Evolutionary conservation across 768 basidiomycete genomes (phyloP).

Genomic region (Rhodotorula paludigena): DNA sequence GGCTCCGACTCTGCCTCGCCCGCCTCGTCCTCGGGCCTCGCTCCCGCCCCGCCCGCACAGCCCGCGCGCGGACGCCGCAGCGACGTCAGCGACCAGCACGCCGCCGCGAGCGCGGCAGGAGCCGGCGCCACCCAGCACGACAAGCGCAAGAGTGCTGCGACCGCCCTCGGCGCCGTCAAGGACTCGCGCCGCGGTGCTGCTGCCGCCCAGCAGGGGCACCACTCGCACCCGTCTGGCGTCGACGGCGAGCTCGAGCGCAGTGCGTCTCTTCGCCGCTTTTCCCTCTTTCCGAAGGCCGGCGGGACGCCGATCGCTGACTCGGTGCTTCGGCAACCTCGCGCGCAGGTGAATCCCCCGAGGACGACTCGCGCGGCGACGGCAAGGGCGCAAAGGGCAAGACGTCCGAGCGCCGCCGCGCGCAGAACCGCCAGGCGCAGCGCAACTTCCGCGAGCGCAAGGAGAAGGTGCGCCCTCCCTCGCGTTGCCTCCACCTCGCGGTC

Average conservation of each 20-base stretch:
- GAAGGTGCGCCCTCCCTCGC: slow-evolving; percentile 39
- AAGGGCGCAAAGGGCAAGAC: slow-evolving; percentile 33
- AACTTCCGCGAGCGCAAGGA: slow-evolving; percentile 97
- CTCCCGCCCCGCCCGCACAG: background rate
- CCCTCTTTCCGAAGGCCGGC: background rate
- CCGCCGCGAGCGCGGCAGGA: background rate
- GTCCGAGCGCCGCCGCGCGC: slow-evolving; percentile 73
- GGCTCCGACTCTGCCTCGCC: slow-evolving; percentile 11
- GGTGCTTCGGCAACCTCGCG: too few relatives aligned
- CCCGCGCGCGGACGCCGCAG: background rate
- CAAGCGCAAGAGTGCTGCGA: slow-evolving; percentile 15
- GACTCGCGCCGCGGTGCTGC: slow-evolving; percentile 10
- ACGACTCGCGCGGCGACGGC: background rate
- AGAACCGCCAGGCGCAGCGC: slow-evolving; percentile 93
- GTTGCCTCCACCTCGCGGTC: background rate
- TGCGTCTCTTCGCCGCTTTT: slow-evolving; percentile 2
- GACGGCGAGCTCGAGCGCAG: slow-evolving; percentile 23
- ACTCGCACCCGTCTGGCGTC: slow-evolving; percentile 12
- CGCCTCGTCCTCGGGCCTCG: background rate
- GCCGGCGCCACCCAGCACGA: background rate
- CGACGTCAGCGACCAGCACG: too few relatives aligned
- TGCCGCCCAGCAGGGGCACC: background rate
- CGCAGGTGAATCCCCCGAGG: slow-evolving; percentile 28
- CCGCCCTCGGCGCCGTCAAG: slow-evolving; percentile 20
- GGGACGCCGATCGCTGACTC: background rate